phyloP scores from a whole-genome alignment of 2,329 filamentous ascomycete genomes.

The Calonectria hawksworthii region DNA sequence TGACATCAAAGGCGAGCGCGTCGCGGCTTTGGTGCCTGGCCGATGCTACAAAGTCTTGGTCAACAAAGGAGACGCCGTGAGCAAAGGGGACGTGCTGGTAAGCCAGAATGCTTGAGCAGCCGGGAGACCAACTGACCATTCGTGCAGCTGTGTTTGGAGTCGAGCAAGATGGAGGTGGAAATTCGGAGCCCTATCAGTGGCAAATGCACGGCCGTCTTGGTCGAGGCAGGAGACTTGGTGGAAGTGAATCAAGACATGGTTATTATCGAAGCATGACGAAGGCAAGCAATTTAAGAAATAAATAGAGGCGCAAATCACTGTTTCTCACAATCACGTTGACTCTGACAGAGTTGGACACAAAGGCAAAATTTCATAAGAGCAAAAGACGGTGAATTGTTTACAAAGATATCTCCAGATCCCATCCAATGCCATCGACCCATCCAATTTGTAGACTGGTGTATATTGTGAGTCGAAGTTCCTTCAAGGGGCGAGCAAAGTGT shows the following conservation, averaged over 20 bases:
- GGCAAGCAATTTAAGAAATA: neutral
- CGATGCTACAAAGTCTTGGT: slow-evolving; percentile 52
- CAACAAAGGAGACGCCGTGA: slow-evolving; percentile 40
- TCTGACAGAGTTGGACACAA: neutral
- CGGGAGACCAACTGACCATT: slow-evolving; percentile 1
- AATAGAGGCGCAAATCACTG: neutral
- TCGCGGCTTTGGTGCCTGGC: slow-evolving; percentile 51
- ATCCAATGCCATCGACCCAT: neutral
- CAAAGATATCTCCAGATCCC: neutral
- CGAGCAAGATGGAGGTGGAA: slow-evolving; percentile 56
- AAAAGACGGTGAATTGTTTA: neutral
- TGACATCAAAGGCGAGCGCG: slow-evolving; percentile 38
- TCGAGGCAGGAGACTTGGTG: slow-evolving; percentile 47
- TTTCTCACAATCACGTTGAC: too few relatives aligned
- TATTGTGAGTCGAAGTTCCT: neutral
- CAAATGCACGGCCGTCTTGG: slow-evolving; percentile 43
- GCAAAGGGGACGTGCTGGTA: slow-evolving; percentile 48
- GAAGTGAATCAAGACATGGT: slow-evolving; percentile 47
- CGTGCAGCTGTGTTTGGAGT: slow-evolving; percentile 49
- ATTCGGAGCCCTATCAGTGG: slow-evolving; percentile 48
- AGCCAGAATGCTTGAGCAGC: neutral
- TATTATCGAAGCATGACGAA: slow-evolving; percentile 37
- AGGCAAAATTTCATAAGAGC: neutral
- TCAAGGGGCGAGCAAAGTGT: neutral
- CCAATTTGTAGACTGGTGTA: neutral